Conservation (phyloP, 163 green algal species). For the Prototheca cutis region DNA sequence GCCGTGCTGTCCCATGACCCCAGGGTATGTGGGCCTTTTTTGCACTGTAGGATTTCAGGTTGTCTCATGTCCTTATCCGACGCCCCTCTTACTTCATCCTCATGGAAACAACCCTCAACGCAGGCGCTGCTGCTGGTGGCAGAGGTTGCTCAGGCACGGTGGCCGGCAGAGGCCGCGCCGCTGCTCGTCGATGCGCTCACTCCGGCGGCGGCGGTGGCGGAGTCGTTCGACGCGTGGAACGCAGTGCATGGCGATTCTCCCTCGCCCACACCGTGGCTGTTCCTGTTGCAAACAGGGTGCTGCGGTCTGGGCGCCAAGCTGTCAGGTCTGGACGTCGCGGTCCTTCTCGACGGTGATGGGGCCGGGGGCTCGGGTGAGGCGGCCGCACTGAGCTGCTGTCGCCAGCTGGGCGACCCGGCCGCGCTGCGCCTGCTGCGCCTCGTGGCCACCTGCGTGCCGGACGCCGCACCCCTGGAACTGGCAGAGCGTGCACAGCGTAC, state of each 20-base stretch:
- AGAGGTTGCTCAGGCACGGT: constrained; percentile 11
- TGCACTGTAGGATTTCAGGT: too few species aligned
- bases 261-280: constrained; percentile 21
- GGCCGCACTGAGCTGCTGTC: constrained; percentile 33
- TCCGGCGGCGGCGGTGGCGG: neutral
- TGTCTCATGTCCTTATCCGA: too few species aligned
- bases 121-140: constrained; percentile 39
- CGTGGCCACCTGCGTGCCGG: constrained; percentile 35
- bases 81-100: too few species aligned
- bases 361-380: neutral
- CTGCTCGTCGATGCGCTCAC: neutral
- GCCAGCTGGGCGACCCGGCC: constrained; percentile 21
- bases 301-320: constrained; percentile 68
- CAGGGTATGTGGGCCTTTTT: constrained; percentile 9
- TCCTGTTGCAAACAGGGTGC: constrained; percentile 40
- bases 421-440: constrained; percentile 36
- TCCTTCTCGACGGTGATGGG: constrained; percentile 67
- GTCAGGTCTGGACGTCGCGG: constrained; percentile 30
- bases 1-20: constrained; percentile 51
- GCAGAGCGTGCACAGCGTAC: constrained; percentile 22
- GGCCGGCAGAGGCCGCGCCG: neutral
- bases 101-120: too few species aligned
- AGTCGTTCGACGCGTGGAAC: constrained; percentile 16
- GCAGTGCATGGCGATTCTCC: neutral
- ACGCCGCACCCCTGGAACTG: constrained; percentile 57